Base-by-base conservation (phyloP, 2,329 filamentous ascomycete genomes). In the Phoma herbarum region DNA sequence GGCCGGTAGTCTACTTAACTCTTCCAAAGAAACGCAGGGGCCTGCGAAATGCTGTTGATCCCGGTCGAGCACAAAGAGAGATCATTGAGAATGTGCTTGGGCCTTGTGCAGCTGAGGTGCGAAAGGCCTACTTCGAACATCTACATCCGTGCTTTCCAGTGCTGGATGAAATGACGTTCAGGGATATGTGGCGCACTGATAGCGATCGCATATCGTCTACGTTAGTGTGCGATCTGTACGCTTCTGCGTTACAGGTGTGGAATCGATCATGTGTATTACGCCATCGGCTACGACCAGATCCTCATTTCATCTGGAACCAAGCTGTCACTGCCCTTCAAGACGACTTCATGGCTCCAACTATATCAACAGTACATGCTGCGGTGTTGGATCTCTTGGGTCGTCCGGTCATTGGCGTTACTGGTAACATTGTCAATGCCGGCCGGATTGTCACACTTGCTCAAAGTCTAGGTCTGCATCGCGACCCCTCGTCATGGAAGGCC, bases 91-190 rank as follows among this genome's bases (percentile, higher is more conserved):
- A 67, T 11, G 51, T 67, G 3, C 52, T 68, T 16, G 46, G 52
- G 6, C 51, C 61, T 9, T 55, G 52, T 26, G 42, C 60, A 7
- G 9, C 44, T 9, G 61, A 64, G 11, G 56, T 67, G 23, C 58
- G 56, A 16, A 52, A 49, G 2, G 23, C 61, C 8, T 68, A 60
- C 37, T 67, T 68, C 29, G 52, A 63, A 4, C 42, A 59, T 23
- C 25, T 68, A 2, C 62, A 68, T 43, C 64, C 64, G 2, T 68
- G 62, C 35, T 68, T 68, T 39, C 66, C 66, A 4, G 59, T 68
- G 4, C 37, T 68, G 25, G 66, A 68, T 28, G 58, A 62, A 22
- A 31, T 52, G 4, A 65, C 61, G 1, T 68, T 68, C 33, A 20
- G 18, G 4, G 47, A 59, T 11, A 52, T 67, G 51, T 68, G 64